Conservation (phyloP, 768 basidiomycete species). For the Xerocomellus intermedius region DNA sequence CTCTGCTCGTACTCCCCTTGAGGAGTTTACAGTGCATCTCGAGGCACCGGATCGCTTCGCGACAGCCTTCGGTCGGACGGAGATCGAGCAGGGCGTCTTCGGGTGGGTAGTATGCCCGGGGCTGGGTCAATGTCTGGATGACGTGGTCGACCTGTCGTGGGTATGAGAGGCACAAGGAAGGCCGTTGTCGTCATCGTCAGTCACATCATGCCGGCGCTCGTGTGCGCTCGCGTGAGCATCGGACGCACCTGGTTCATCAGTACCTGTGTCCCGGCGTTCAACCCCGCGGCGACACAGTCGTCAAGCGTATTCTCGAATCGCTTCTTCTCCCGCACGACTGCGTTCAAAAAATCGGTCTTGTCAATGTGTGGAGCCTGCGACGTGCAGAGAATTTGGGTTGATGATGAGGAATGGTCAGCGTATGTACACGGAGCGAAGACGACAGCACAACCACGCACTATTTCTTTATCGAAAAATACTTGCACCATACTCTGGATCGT, state of each 20-base stretch:
- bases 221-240: not conserved
- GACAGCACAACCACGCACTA: conserved; percentile 46
- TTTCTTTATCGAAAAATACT: conserved; percentile 96
- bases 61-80: conserved; percentile 82
- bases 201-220: not conserved
- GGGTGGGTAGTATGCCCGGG: conserved; percentile 87
- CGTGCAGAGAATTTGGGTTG: not conserved
- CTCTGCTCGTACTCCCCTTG: conserved; percentile 91
- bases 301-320: conserved; percentile 90
- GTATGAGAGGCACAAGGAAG: not conserved
- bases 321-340: conserved; percentile 95
- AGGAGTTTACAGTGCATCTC: conserved; percentile 89
- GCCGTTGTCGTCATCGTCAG: not conserved
- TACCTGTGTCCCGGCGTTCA: conserved; percentile 95
- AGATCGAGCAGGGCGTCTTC: conserved; percentile 80
- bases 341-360: conserved; percentile 89
- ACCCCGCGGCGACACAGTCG: conserved; percentile 87
- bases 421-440: not conserved
- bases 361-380: conserved; percentile 82
- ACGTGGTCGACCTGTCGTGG: conserved; percentile 84
- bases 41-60: conserved; percentile 85
- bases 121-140: conserved; percentile 75
- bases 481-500: conserved; percentile 98
- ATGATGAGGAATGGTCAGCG: not conserved
- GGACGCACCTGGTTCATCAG: conserved; percentile 82